Evolutionary conservation across 2,329 filamentous ascomycete genomes (phyloP).

Genomic region (Sclerotinia sclerotiorum): DNA sequence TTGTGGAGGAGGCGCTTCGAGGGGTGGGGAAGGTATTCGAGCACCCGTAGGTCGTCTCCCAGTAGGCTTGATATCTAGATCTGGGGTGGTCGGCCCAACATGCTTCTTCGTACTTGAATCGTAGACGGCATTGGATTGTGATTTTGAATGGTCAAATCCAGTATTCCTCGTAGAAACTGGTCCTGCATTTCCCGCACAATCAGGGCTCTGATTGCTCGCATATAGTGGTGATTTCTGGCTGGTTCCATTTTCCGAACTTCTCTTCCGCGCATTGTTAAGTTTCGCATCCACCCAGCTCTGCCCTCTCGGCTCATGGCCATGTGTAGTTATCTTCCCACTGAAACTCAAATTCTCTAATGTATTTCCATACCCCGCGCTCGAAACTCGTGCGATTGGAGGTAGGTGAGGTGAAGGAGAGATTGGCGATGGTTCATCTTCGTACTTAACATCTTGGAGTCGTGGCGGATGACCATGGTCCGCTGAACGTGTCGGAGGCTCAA

Average conservation of each 20-base stretch:
- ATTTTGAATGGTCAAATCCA: conserved; percentile 27
- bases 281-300: conserved; percentile 19
- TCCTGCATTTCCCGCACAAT: conserved; percentile 33
- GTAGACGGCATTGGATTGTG: conserved; percentile 26
- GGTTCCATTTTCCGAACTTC: conserved; percentile 25
- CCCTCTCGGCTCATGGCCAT: conserved; percentile 24
- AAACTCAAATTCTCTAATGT: conserved; percentile 21
- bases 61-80: conserved; percentile 29
- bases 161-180: conserved; percentile 24
- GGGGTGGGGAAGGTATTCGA: conserved; percentile 36
- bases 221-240: conserved; percentile 30
- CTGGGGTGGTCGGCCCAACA: conserved; percentile 27
- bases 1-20: conserved; percentile 33
- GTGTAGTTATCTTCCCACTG: conserved; percentile 4
- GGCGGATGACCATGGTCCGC: conserved; percentile 37
- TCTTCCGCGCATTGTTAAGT: conserved; percentile 24
- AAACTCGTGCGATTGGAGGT: conserved; percentile 43
- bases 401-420: conserved; percentile 51
- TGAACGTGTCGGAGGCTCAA: conserved; percentile 33
- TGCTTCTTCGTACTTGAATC: conserved; percentile 25
- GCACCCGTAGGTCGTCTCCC: conserved; percentile 34
- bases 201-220: conserved; percentile 30
- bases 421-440: conserved; percentile 28
- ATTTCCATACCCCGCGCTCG: conserved; percentile 34
- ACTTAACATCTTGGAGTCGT: conserved; percentile 32